Evolutionary conservation across 768 basidiomycete genomes (phyloP).

Genomic region (Russula earlei): DNA sequence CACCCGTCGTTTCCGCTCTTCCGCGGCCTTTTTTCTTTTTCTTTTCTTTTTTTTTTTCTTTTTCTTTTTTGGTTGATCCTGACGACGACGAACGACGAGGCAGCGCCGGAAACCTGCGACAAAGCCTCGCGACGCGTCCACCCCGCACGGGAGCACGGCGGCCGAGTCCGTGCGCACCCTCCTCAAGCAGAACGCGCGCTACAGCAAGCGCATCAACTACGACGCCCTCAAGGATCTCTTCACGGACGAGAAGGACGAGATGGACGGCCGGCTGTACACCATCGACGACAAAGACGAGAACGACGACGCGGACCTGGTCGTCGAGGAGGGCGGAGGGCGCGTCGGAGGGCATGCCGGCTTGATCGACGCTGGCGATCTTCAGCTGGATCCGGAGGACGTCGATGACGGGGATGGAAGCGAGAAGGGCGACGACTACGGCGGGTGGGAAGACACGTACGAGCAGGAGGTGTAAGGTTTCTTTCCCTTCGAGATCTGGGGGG

Average conservation of each 20-base stretch:
- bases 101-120: slow-evolving; percentile 61
- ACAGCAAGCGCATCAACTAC: slow-evolving; percentile 92
- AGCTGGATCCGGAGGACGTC: slow-evolving; percentile 24
- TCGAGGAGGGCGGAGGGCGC: slow-evolving; percentile 32
- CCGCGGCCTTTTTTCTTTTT: neutral
- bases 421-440: slow-evolving; percentile 32
- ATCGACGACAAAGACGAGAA: slow-evolving; percentile 40
- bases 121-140: slow-evolving; percentile 67
- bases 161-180: slow-evolving; percentile 72
- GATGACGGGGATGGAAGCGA: slow-evolving; percentile 29
- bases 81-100: neutral
- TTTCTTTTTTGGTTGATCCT: slow-evolving; percentile 24
- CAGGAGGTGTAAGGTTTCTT: slow-evolving; percentile 69
- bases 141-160: slow-evolving; percentile 56
- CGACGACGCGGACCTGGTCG: slow-evolving; percentile 31
- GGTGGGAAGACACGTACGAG: slow-evolving; percentile 51
- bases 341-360: slow-evolving; percentile 20
- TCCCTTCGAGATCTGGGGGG: too few relatives aligned
- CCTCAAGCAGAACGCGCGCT: slow-evolving; percentile 76
- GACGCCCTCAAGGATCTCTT: slow-evolving; percentile 79
- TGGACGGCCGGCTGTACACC: slow-evolving; percentile 44
- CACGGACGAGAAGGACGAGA: slow-evolving; percentile 33
- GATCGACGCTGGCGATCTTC: slow-evolving; percentile 9
- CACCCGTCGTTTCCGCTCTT: too few relatives aligned
- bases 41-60: neutral